Conservation (phyloP, 2,329 filamentous ascomycete species). For the Diaporthe helianthi region DNA sequence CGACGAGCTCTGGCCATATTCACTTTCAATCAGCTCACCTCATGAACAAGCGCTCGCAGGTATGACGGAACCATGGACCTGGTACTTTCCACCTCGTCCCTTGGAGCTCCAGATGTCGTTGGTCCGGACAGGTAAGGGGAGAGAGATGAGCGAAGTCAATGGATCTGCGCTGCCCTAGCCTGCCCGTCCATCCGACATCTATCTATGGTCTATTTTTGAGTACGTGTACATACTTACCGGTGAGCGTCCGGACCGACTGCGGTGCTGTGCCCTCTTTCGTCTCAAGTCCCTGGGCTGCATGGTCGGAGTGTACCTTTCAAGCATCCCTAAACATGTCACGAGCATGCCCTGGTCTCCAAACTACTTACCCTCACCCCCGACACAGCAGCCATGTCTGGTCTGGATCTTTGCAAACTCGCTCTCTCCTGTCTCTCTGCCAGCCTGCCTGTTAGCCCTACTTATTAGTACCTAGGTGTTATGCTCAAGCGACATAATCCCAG, state of each 20-base stretch:
- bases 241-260: constrained; percentile 13
- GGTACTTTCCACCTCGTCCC: no score
- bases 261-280: constrained; percentile 7
- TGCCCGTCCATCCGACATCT: no score
- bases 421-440: no score
- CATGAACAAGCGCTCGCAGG: not conserved
- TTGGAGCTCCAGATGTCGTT: no score
- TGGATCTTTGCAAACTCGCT: constrained; percentile 21
- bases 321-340: constrained; percentile 20
- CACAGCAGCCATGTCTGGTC: constrained; percentile 5
- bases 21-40: not conserved
- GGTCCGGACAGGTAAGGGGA: not conserved
- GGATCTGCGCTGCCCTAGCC: constrained; percentile 1
- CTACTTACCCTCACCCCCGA: constrained; percentile 21
- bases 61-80: no score
- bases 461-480: no score
- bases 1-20: not conserved
- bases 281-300: constrained; percentile 23
- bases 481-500: constrained; percentile 20
- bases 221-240: no score
- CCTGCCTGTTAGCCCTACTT: not conserved
- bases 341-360: constrained; percentile 13
- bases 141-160: no score
- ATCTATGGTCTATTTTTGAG: no score
- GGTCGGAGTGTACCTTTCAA: constrained; percentile 16